Evolutionary conservation across 768 basidiomycete species (phyloP), one percentile per base, ranked within the genome.

Genomic region (Amanita subjunquillea): DNA sequence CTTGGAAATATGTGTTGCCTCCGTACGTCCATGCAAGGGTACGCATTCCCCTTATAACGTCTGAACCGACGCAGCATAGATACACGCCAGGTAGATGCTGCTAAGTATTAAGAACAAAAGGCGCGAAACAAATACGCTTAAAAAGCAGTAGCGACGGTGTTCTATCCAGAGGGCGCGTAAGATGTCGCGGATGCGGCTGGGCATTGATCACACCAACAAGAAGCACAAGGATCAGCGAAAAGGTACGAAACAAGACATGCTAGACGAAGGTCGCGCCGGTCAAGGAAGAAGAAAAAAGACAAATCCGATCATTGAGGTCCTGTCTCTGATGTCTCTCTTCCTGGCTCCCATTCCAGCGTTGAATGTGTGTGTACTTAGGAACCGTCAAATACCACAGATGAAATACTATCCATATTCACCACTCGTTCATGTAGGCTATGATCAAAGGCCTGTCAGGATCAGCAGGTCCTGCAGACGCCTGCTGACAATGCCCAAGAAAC

Each of bases 161-260:
- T 22, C 37, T 38, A 32, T 23, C 25, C 37, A 49, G 12, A 23
- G 39, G 48, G 48, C 38, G 12, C 48, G 37, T 27, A 30, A 40
- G 20, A 38, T 3, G n/a, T 48, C 13, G 46, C 23, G 3, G 43
- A 1, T 27, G 27, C 27, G 6, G 27, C 37, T 40, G 25, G 36
- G 25, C 38, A 27, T 34, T 22, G 36, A 49, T 29, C 5, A n/a
- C 15, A 12, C 15, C 47, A 54, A 59, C 20, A 50, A 58, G 50
- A 50, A 58, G 50, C 23, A 25, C 23, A 25, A 25, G 4, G 23
- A 25, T 2, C 59, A 53, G 48, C 58, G 62, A 44, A 63, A 57
- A 48, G 54, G 52, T 32, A 56, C 58, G 34, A 34, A 39, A 49
- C 51, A 56, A 39, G 27, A 46, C 46, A 42, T 43, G 37, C 36